Base-by-base conservation (phyloP, 2,329 filamentous ascomycete species). In the Hymenoscyphus fructigenus region DNA sequence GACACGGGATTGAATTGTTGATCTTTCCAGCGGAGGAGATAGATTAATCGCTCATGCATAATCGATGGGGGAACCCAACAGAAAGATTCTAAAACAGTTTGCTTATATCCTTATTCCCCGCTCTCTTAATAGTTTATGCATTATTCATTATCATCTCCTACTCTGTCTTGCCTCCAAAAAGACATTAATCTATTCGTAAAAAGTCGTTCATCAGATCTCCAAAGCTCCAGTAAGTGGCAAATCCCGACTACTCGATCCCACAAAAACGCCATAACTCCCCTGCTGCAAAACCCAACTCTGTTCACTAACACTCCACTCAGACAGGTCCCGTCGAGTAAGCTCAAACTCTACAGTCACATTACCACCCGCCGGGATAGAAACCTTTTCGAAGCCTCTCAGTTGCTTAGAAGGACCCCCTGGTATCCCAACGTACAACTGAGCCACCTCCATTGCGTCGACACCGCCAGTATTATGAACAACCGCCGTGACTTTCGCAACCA, bases 311-410 rank as follows among this genome's bases (percentile, higher is more conserved):
- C 90, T 85, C 88, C 88, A 91, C 0, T 86, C 79, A 67, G 86
- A 88, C 62, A 91, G 72, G 69, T 91, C 88, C 58, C 87, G 83
- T 63, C 84, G 80, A 4, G 82, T 86, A 44, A 91, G 73, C 38
- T 82, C 77, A 68, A 91, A 84, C 0, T 69, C 76, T 7, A 86
- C 72, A 1, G 75, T 74, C 4, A 78, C 75, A 1, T 77, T 79
- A 69, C 84, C 75, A 0, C 82, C 81, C 0, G 83, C 79, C 0
- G 73, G 68, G 15, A 91, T 72, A 2, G 73, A 75, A 0, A 85
- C 80, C 73, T 88, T 89, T 32, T 82, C 81, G 67, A 90, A 90
- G 5, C 88, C 87, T 1, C 88, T 82, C 17, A 91, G 78, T 73
- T 90, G 86, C 58, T 82, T 79, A 0, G 83, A 79, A 0, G 90